A percentile compares a stretch with the other conserved stretches of the same genome.
These are phyloP conservation scores for Cladophialophora yegresii DNA, from an alignment of 2,329 filamentous ascomycete genomes.

Conservation along the genomic window DNA sequence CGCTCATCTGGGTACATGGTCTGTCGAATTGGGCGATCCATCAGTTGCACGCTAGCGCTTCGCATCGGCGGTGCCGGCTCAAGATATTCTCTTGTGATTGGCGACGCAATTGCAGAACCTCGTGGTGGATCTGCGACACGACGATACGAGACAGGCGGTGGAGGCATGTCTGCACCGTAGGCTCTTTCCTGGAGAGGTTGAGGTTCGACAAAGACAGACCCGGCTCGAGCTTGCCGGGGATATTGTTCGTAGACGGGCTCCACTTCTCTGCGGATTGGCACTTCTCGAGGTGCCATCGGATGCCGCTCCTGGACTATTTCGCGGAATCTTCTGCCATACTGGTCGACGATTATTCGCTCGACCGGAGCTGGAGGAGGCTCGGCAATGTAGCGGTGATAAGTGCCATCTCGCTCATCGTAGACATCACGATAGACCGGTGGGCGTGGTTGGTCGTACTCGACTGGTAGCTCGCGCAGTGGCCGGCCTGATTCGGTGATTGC, in stretches of 20 bases:
- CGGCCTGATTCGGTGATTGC: conserved; percentile 41
- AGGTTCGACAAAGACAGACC: conserved; percentile 47
- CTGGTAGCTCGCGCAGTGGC: conserved; percentile 41
- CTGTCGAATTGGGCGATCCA: conserved; percentile 45
- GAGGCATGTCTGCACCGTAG: conserved; percentile 51
- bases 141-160: conserved; percentile 46
- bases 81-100: conserved; percentile 34
- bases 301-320: conserved; percentile 52
- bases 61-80: conserved; percentile 40
- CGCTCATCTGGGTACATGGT: conserved; percentile 64
- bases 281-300: conserved; percentile 38
- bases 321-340: conserved; percentile 78
- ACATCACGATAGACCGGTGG: conserved; percentile 44
- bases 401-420: conserved; percentile 49
- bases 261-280: conserved; percentile 32
- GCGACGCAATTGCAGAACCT: conserved; percentile 28
- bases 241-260: conserved; percentile 33
- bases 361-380: conserved; percentile 54
- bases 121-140: conserved; percentile 45
- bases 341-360: conserved; percentile 75
- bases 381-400: conserved; percentile 43
- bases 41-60: conserved; percentile 46
- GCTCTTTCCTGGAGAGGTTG: conserved; percentile 46
- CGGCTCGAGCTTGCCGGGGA: conserved; percentile 39
- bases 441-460: conserved; percentile 43